These are phyloP conservation scores for Phytophthora brassicae DNA, from an alignment of 352 stramenopile genomes.

Conservation along the genomic window DNA sequence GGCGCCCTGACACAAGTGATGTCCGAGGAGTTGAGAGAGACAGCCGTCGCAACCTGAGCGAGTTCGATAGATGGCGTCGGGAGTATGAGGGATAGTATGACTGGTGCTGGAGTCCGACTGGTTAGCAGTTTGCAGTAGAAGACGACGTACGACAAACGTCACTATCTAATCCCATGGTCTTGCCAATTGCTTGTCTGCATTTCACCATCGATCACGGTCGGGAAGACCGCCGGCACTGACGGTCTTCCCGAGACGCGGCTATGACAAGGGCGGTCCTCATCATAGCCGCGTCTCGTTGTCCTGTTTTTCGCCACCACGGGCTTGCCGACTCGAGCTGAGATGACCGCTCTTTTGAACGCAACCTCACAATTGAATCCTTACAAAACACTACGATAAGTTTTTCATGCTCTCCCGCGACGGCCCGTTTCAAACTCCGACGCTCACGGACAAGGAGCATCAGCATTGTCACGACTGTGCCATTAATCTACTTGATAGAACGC, in stretches of 20 bases:
- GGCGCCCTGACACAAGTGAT: too few relatives aligned
- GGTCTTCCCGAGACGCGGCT: too few relatives aligned
- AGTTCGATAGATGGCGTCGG: too few relatives aligned
- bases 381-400: neutral
- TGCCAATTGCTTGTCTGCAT: slow-evolving; percentile 1
- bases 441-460: slow-evolving; percentile 17
- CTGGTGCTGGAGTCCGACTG: too few relatives aligned
- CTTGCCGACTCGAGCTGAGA: too few relatives aligned
- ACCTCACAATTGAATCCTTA: neutral
- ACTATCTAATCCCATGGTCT: neutral
- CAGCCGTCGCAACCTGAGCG: too few relatives aligned
- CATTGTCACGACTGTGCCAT: slow-evolving; percentile 22
- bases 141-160: slow-evolving; percentile 5
- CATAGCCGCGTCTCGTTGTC: slow-evolving; percentile 16
- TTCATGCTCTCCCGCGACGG: neutral
- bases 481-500: slow-evolving; percentile 30
- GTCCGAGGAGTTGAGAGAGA: too few relatives aligned
- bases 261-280: slow-evolving; percentile 17
- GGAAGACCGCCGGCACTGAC: neutral
- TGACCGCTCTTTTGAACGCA: neutral
- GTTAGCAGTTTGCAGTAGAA: slow-evolving; percentile 2
- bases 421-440: slow-evolving; percentile 4
- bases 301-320: slow-evolving; percentile 10
- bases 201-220: slow-evolving; percentile 15
- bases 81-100: too few relatives aligned